Conservation (phyloP, 208 protist species). For the Entamoeba dispar region DNA sequence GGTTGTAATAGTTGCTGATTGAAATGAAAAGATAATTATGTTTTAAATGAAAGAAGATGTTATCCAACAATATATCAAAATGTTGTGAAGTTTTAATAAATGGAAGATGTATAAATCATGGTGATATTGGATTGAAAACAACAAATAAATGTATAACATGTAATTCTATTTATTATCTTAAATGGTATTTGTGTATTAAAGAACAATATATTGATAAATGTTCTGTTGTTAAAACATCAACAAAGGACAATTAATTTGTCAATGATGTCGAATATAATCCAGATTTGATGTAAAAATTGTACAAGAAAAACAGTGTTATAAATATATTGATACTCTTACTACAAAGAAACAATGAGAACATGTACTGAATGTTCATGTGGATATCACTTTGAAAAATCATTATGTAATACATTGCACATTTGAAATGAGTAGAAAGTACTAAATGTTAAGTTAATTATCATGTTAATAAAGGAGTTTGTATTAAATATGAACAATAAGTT, state of each 20-base stretch:
- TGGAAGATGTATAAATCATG: background rate
- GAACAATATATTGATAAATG: background rate
- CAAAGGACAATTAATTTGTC: background rate
- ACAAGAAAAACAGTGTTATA: background rate
- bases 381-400: background rate
- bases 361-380: background rate
- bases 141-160: background rate
- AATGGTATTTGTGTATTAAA: background rate
- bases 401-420: background rate
- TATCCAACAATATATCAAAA: background rate
- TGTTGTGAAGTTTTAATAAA: background rate
- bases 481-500: background rate
- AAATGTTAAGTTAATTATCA: background rate
- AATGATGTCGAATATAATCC: background rate
- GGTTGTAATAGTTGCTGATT: background rate
- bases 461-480: background rate
- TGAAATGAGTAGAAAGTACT: background rate
- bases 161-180: background rate
- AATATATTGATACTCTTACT: background rate
- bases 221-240: background rate
- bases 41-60: background rate
- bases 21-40: background rate
- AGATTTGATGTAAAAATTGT: background rate
- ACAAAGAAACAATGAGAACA: background rate
- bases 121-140: background rate